Base-by-base conservation (phyloP, 352 stramenopile species). In the Globisporangium apiculatum region DNA sequence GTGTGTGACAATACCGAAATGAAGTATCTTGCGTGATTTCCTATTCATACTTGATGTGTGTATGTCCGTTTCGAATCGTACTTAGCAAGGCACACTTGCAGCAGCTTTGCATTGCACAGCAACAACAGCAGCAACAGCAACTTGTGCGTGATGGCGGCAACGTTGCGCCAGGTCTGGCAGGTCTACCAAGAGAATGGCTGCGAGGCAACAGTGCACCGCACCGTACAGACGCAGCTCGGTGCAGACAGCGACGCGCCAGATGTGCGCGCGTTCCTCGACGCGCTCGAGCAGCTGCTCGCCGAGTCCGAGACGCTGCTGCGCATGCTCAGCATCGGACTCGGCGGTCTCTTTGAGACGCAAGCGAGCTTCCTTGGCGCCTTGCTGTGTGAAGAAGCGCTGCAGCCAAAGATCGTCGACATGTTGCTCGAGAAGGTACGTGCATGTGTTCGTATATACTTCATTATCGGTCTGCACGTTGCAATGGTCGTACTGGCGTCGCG, bases 281-380 rank as follows among this genome's bases (percentile, higher is more conserved):
- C 81, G 36, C 50, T 83, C 49, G 73, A 82, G 48, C 15, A 14
- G 42, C 68, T 77, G 18, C 43, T 80, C 53, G 46, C 15, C n/a
- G 70, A 77, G 38, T 40, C 67, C 36, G 61, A 78, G 17, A 57
- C 70, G 68, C 64, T 83, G 51, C 60, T 83, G 42, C 60, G 76
- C 59, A 67, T 83, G 71, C 66, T 80, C 40, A 83, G 71, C 62
- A 64, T 76, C 38, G 73, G 73, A 6, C 53, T 79, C 15, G 61
- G 66, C 51, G 72, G 72, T 35, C 53, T 66, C 46, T 77, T 69
- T 48, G 73, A 83, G 47, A 69, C 73, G 37, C 61, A 73, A 53
- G 65, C 63, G 48, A 87, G 75, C 63, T 87, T 87, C 48, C 42
- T 86, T 7, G 72, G 77, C 1, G 53, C 86, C n/a, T 53, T 87